phyloP scores from a whole-genome alignment of 768 basidiomycete species.

The Auricularia sp. region DNA sequence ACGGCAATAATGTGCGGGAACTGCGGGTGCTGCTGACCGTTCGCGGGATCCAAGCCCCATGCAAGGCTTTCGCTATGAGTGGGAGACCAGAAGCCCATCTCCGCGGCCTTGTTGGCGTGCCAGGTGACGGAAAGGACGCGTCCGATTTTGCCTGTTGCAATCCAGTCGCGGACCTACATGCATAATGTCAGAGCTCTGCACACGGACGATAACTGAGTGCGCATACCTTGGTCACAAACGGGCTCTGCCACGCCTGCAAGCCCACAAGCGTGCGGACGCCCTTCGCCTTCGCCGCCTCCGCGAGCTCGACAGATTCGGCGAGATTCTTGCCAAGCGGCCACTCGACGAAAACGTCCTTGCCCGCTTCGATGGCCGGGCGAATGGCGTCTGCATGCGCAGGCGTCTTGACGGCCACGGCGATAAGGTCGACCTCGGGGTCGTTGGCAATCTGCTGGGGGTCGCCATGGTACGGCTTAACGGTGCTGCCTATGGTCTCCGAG shows the following conservation, averaged over 20 bases:
- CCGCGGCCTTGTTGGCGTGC: neutral
- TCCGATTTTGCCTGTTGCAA: neutral
- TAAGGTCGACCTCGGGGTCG: constrained; percentile 30
- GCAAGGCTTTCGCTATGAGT: neutral
- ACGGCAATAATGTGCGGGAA: neutral
- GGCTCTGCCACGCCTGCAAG: constrained; percentile 24
- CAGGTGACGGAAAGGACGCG: neutral
- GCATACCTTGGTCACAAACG: constrained; percentile 23
- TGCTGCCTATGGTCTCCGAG: constrained; percentile 12
- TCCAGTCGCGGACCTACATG: neutral
- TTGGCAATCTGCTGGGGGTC: constrained; percentile 19
- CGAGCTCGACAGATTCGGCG: constrained; percentile 26
- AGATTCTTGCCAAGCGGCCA: constrained; percentile 29
- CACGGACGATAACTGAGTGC: neutral
- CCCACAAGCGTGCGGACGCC: constrained; percentile 27
- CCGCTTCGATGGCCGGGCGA: constrained; percentile 25
- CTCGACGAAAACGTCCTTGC: constrained; percentile 32
- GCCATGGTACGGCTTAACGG: constrained; percentile 7
- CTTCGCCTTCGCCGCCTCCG: constrained; percentile 21
- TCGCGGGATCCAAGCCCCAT: neutral
- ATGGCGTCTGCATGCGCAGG: constrained; percentile 21
- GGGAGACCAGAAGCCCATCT: neutral
- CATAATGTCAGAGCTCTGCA: neutral
- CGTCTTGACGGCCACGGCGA: constrained; percentile 28
- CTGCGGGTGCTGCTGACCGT: neutral